Conservation (phyloP, 495 filamentous ascomycete genomes). For the Hyaloscypha variabilis region DNA sequence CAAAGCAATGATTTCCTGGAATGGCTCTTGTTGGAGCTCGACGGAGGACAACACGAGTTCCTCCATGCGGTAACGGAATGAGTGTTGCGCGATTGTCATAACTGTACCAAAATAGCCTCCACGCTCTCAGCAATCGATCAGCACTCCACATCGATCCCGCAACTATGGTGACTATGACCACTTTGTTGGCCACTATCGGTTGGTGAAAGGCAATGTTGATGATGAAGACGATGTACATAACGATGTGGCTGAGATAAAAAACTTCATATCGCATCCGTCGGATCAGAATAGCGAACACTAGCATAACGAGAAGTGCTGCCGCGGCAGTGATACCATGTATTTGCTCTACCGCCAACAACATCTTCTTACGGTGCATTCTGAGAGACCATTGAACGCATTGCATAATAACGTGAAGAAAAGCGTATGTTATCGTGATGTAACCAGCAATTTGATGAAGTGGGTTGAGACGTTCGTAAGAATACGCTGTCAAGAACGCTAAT, state of each 20-base stretch:
- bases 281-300: slow-evolving; percentile 35
- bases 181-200: slow-evolving; percentile 42
- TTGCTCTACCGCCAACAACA: slow-evolving; percentile 43
- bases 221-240: slow-evolving; percentile 51
- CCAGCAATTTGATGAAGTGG: slow-evolving; percentile 60
- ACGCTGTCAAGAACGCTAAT: slow-evolving; percentile 55
- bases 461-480: slow-evolving; percentile 64
- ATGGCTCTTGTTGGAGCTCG: slow-evolving; percentile 45
- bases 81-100: slow-evolving; percentile 57
- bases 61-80: slow-evolving; percentile 56
- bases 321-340: slow-evolving; percentile 50
- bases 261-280: slow-evolving; percentile 53
- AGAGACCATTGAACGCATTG: slow-evolving; percentile 39
- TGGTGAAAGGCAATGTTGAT: slow-evolving; percentile 56
- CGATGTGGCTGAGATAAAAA: slow-evolving; percentile 59
- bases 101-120: slow-evolving; percentile 50
- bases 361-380: slow-evolving; percentile 24
- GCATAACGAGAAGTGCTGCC: slow-evolving; percentile 49
- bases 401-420: slow-evolving; percentile 46
- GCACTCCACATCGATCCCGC: slow-evolving; percentile 49
- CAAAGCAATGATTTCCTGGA: slow-evolving; percentile 62
- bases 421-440: slow-evolving; percentile 50
- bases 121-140: slow-evolving; percentile 53
- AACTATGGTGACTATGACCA: slow-evolving; percentile 46
- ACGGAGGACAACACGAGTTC: slow-evolving; percentile 56